Base-by-base conservation (phyloP, 345 rosid genomes). In the Combretum micranthum region DNA sequence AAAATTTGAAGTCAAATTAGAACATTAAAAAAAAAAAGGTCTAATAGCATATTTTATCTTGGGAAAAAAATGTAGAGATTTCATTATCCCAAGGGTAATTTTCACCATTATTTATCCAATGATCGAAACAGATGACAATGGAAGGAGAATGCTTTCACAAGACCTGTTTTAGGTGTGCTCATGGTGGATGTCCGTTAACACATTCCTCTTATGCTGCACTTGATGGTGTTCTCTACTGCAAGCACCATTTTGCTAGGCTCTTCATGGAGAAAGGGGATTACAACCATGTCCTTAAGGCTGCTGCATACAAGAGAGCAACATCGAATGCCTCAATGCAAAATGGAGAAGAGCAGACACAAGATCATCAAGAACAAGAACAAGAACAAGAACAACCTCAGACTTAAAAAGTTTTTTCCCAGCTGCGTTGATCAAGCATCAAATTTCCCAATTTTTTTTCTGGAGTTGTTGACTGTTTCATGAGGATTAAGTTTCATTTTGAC, bases 141-240 rank as follows among this genome's bases (percentile, higher is more conserved):
- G 99, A 94, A 65, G 96, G 87, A 57, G 99, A 90, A 44, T 83
- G 95, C 42, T 94, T 59, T 79, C 99, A 94, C 80, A 94, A 90
- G 77, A 70, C 88, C 56, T 94, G 99, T 75, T 94, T 94, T 75
- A 78, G 85, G 72, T 94, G n/a, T n/a, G 99, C 99, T 23, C 95
- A 81, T 59, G 95, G 96, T 0, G 95, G 99, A 0, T 94, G 96
- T 58, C 77, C 82, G 4, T 80, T 90, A 39, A 94, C 99, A 19
- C 99, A 90, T 73, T 94, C 99, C 23, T 85, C 95, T 0, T 94
- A 90, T 62, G 97, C 99, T 12, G 83, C 99, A 15, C 79, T 90
- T 20, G 77, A 94, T 44, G 82, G 96, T 4, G 90, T 85, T 60
- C 81, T 94, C 17, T 94, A 94, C 61, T 94, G 99, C 79, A 87